Percentiles rank a stretch among this genome's conserved stretches.
phyloP scores from a whole-genome alignment of 1,284 basidiomycete species.

The Ustilago hordei region DNA sequence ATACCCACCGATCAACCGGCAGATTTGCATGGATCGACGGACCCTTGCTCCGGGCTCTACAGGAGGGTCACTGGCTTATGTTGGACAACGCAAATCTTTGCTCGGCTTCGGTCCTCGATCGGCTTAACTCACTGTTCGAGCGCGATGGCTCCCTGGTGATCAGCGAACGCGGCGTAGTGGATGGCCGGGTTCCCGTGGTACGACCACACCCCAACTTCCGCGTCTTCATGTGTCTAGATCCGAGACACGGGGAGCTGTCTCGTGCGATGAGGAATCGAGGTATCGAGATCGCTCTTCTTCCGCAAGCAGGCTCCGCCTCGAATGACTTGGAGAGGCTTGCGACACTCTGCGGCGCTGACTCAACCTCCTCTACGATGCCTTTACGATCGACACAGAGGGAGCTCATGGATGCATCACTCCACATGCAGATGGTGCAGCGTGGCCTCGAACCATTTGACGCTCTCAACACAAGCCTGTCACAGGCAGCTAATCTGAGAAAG shows the following conservation, averaged over 20 bases:
- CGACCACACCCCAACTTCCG: constrained; percentile 89
- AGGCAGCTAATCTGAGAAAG: constrained; percentile 1
- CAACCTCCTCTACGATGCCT: background rate
- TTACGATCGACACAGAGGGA: constrained; percentile 16
- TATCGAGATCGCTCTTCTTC: constrained; percentile 77
- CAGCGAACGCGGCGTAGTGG: constrained; percentile 87
- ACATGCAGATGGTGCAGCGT: constrained; percentile 19
- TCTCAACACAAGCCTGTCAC: background rate
- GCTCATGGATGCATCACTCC: constrained; percentile 38
- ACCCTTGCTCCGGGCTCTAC: constrained; percentile 88
- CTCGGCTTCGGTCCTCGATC: constrained; percentile 93
- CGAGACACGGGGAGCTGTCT: constrained; percentile 90
- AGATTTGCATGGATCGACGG: constrained; percentile 97
- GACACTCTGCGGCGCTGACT: constrained; percentile 18
- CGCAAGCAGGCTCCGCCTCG: constrained; percentile 8
- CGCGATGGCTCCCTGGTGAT: constrained; percentile 82
- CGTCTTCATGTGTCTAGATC: constrained; percentile 93
- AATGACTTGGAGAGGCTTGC: constrained; percentile 37
- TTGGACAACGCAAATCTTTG: constrained; percentile 95
- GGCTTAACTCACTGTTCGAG: constrained; percentile 96
- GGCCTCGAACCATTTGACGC: constrained; percentile 15
- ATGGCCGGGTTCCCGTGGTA: constrained; percentile 81
- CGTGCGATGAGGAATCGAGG: constrained; percentile 98
- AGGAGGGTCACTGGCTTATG: constrained; percentile 87
- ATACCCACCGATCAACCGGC: constrained; percentile 69